These are phyloP conservation scores for Myxozyma geophila DNA, from an alignment of 805 yeast genomes.

Conservation along the genomic window DNA sequence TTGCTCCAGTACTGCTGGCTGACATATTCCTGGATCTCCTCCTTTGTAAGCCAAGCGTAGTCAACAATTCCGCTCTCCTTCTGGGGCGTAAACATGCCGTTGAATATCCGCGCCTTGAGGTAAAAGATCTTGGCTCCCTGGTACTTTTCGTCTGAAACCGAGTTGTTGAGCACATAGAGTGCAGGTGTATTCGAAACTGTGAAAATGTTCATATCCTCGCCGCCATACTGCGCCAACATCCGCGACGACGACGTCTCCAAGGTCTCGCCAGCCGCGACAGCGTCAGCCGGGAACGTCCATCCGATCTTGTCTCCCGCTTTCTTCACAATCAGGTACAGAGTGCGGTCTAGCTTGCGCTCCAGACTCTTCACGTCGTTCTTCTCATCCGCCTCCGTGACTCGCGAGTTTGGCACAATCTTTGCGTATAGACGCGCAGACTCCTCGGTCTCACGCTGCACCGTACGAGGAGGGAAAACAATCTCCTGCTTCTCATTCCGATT, in stretches of 20 bases:
- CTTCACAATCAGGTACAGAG: slow-evolving; percentile 75
- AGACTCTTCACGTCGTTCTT: slow-evolving; percentile 64
- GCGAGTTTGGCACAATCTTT: slow-evolving; percentile 68
- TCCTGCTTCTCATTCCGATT: slow-evolving; percentile 85
- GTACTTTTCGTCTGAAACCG: slow-evolving; percentile 22
- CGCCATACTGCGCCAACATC: slow-evolving; percentile 74
- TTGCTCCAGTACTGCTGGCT: slow-evolving; percentile 50
- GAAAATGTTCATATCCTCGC: slow-evolving; percentile 79
- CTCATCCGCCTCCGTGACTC: slow-evolving; percentile 78
- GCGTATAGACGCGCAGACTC: slow-evolving; percentile 58
- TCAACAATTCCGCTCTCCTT: slow-evolving; percentile 50
- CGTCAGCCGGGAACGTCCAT: slow-evolving; percentile 86
- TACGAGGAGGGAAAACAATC: slow-evolving; percentile 72
- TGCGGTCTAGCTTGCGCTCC: slow-evolving; percentile 78
- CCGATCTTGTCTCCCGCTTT: slow-evolving; percentile 39
- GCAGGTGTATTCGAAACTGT: slow-evolving; percentile 90
- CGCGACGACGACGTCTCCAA: slow-evolving; percentile 75
- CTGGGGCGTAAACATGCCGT: slow-evolving; percentile 69
- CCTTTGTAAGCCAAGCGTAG: slow-evolving; percentile 83
- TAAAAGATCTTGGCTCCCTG: slow-evolving; percentile 57
- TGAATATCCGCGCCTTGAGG: slow-evolving; percentile 84
- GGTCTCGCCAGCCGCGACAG: slow-evolving; percentile 53
- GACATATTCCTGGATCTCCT: slow-evolving; percentile 67
- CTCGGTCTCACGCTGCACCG: slow-evolving; percentile 43
- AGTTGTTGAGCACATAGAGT: slow-evolving; percentile 58